Percentiles rank a stretch among this genome's conserved stretches.
These are phyloP conservation scores for Aspergillus neoniger DNA, from an alignment of 2,329 filamentous ascomycete species.

Conservation along the genomic window DNA sequence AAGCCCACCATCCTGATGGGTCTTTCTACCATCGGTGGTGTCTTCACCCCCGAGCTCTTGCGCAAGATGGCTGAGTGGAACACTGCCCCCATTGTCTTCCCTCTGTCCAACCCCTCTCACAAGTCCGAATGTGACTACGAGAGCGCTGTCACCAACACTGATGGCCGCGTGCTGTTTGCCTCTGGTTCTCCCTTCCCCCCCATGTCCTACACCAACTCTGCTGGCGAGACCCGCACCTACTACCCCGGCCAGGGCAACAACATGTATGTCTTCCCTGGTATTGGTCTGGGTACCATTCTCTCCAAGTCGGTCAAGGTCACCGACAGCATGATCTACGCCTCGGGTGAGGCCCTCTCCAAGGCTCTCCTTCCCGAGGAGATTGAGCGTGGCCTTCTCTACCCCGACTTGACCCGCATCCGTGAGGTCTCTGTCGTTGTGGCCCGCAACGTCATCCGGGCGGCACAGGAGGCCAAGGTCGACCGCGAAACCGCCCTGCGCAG, in stretches of 20 bases:
- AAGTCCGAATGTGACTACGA: slow-evolving; percentile 98
- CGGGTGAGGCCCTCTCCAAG: slow-evolving; percentile 76
- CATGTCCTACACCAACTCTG: slow-evolving; percentile 63
- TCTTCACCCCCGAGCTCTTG: slow-evolving; percentile 87
- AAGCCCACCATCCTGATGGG: slow-evolving; percentile 94
- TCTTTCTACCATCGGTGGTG: slow-evolving; percentile 88
- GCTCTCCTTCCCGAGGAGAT: slow-evolving; percentile 80
- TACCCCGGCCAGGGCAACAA: slow-evolving; percentile 77
- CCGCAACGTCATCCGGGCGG: slow-evolving; percentile 89
- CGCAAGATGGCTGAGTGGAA: slow-evolving; percentile 64
- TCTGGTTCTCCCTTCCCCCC: slow-evolving; percentile 89
- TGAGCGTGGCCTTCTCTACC: slow-evolving; percentile 83
- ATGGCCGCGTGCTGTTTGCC: slow-evolving; percentile 89
- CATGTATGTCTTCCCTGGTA: slow-evolving; percentile 94
- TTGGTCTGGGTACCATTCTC: slow-evolving; percentile 90
- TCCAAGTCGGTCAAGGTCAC: slow-evolving; percentile 84
- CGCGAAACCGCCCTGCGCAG: slow-evolving; percentile 47
- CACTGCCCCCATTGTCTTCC: slow-evolving; percentile 87
- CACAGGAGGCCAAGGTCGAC: slow-evolving; percentile 75
- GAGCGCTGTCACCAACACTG: slow-evolving; percentile 85
- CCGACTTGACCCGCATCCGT: slow-evolving; percentile 83
- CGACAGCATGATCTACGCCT: slow-evolving; percentile 95
- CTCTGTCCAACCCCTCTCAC: slow-evolving; percentile 90
- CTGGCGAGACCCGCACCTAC: slow-evolving; percentile 65
- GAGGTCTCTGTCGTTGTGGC: slow-evolving; percentile 86